Conservation (phyloP, 805 yeast species). For the Sugiyamaella floridensis region DNA sequence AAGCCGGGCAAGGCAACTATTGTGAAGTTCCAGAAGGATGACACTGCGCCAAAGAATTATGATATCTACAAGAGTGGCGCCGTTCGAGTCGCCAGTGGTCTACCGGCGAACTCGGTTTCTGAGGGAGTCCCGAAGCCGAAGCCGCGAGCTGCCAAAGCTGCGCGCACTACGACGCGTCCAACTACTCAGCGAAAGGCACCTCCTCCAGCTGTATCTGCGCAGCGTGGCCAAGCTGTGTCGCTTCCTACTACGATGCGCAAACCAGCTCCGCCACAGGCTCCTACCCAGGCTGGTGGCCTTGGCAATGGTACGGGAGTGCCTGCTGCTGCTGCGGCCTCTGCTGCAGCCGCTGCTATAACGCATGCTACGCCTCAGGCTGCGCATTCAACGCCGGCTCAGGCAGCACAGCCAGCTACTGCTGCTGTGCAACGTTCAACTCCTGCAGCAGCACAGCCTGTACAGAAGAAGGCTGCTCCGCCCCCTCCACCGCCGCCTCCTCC, state of each 20-base stretch:
- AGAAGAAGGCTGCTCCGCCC: constrained; percentile 13
- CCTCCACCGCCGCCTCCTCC: constrained; percentile 52
- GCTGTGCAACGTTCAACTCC: constrained; percentile 27
- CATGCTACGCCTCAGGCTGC: constrained; percentile 3
- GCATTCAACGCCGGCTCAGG: constrained; percentile 1
- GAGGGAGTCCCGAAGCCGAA: constrained; percentile 60
- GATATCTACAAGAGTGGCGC: constrained; percentile 86
- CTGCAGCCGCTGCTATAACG: not conserved
- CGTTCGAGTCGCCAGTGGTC: constrained; percentile 73
- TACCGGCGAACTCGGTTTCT: constrained; percentile 64
- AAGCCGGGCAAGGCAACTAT: constrained; percentile 75
- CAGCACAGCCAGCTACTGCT: constrained; percentile 24
- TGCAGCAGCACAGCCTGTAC: constrained; percentile 25
- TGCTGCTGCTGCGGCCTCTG: not conserved
- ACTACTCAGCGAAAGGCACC: constrained; percentile 12
- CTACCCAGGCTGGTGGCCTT: constrained; percentile 4
- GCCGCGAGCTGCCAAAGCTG: constrained; percentile 12
- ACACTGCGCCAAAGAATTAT: constrained; percentile 54
- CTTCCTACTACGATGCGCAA: not conserved
- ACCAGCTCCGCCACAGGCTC: not conserved
- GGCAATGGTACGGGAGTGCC: constrained; percentile 1
- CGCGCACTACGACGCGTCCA: constrained; percentile 4
- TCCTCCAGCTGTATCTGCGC: constrained; percentile 16
- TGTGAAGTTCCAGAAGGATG: constrained; percentile 61
- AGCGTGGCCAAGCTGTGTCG: constrained; percentile 2